Percentiles rank a stretch among this genome's conserved stretches.
phyloP scores from a whole-genome alignment of 768 basidiomycete species.

The Chlorophyllum brunneum region DNA sequence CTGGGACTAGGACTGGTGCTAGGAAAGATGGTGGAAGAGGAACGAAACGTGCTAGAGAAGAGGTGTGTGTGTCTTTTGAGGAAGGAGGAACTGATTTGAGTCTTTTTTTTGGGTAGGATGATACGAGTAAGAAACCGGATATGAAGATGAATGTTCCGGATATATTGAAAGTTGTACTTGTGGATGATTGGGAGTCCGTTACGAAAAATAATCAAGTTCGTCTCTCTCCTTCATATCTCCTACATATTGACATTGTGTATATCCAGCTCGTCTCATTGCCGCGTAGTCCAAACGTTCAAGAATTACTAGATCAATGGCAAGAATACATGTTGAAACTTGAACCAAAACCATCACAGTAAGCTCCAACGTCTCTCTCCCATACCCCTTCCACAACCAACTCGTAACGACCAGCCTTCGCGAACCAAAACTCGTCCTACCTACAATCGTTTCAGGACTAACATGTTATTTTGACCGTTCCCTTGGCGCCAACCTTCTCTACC shows the following conservation, averaged over 20 bases:
- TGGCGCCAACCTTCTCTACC: conserved; percentile 87
- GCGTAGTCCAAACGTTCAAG: conserved; percentile 70
- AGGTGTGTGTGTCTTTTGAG: conserved; percentile 38
- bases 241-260: neutral
- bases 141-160: conserved; percentile 91
- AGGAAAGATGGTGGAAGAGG: conserved; percentile 64
- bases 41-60: conserved; percentile 71
- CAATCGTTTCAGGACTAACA: conserved; percentile 79
- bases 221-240: neutral
- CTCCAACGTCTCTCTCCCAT: conserved; percentile 8
- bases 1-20: conserved; percentile 21
- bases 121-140: conserved; percentile 75
- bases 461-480: conserved; percentile 93
- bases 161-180: conserved; percentile 79
- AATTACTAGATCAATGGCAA: conserved; percentile 76
- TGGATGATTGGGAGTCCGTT: conserved; percentile 97
- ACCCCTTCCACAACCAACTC: neutral
- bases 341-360: conserved; percentile 44
- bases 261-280: conserved; percentile 83
- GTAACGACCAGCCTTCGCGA: conserved; percentile 54
- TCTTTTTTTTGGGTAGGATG: conserved; percentile 48
- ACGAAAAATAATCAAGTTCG: conserved; percentile 90
- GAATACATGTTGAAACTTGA: conserved; percentile 45
- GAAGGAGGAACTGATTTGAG: neutral
- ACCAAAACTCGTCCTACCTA: conserved; percentile 66